These are phyloP conservation scores for Trichoderma harzianum DNA, from an alignment of 2,329 filamentous ascomycete species.

Conservation along the genomic window DNA sequence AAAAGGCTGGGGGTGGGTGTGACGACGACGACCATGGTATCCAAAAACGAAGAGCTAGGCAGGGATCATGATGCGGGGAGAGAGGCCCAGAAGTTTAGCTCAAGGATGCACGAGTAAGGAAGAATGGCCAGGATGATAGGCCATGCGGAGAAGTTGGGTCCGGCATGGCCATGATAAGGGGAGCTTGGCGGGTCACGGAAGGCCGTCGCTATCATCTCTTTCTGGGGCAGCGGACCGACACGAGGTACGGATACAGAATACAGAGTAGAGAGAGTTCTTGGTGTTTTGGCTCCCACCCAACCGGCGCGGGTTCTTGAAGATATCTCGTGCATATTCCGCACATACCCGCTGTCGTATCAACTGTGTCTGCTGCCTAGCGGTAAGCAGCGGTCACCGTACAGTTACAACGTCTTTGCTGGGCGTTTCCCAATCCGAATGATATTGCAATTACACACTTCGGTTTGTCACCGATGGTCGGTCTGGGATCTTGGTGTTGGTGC, in stretches of 20 bases:
- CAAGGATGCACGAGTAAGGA: slow-evolving; percentile 12
- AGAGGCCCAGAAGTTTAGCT: not conserved
- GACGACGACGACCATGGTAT: slow-evolving; percentile 3
- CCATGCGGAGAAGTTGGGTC: not conserved
- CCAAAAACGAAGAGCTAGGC: not conserved
- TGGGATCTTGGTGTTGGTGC: not conserved
- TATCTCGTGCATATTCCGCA: not conserved
- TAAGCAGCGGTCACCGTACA: not conserved
- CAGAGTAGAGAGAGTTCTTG: not conserved
- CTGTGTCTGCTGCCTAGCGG: not conserved
- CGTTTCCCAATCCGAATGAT: not conserved
- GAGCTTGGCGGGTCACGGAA: not conserved
- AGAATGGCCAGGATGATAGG: not conserved
- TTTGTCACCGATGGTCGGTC: not conserved
- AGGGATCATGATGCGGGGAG: slow-evolving; percentile 13
- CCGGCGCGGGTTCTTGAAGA: not conserved
- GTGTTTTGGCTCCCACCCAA: not conserved
- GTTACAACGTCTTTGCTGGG: not conserved
- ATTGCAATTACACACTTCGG: not conserved
- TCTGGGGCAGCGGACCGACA: not conserved
- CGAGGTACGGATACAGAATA: not conserved
- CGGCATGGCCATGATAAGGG: not conserved
- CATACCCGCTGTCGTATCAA: not conserved
- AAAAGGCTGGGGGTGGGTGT: slow-evolving; percentile 12
- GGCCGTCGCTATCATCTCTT: not conserved